Evolutionary conservation across 2,329 filamentous ascomycete species (phyloP), one percentile per base, ranked within the genome.

Genomic region (Aureobasidium sp.): DNA sequence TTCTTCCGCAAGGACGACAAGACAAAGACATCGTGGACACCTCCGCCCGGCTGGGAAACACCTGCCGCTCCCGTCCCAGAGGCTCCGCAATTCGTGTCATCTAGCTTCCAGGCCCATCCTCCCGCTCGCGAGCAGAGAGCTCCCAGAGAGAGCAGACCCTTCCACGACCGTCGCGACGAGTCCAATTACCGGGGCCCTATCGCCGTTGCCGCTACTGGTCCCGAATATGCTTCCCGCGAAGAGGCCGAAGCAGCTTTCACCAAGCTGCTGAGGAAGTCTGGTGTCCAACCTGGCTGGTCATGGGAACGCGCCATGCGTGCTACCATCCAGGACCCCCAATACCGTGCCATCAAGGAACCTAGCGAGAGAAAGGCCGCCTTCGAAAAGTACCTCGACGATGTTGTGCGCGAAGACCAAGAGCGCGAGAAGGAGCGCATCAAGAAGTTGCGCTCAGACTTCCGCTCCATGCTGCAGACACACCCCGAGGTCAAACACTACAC

Each of bases 401-500:
- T 95, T 74, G 85, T 94, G 67, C 81, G 88, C 66, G 90, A 96
- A 77, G 94, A 99, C 77, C 94, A 95, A 78, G 90, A 95, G 74
- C 88, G 89, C 67, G 92, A 92, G 70, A 93, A 95, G 75, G 93
- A 97, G 76, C 87, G 94, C 71, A 81, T 95, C 73, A 82, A 89
- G 68, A 97, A 96, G 78, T 81, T 97, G 70, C 89, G 91, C 69
- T 82, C 89, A 74, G 94, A 97, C 79, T 99, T 99, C 74, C 88
- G 88, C 67, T 92, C 87, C 60, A 99, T 99, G 94, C 82, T 99
- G 66, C 90, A 88, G 75, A 92, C 91, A 66, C 93, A 99, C 73
- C 91, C 92, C 63, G 94, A 99, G 74, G 97, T 99, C 74, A 94
- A 92, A 74, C 85, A 96, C 73, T 96, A 95, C 74, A 96, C 93